Percentiles rank a stretch among this genome's conserved stretches.
These are phyloP conservation scores for Reticulascus tulasneorum DNA, from an alignment of 2,329 filamentous ascomycete species.

Conservation along the genomic window DNA sequence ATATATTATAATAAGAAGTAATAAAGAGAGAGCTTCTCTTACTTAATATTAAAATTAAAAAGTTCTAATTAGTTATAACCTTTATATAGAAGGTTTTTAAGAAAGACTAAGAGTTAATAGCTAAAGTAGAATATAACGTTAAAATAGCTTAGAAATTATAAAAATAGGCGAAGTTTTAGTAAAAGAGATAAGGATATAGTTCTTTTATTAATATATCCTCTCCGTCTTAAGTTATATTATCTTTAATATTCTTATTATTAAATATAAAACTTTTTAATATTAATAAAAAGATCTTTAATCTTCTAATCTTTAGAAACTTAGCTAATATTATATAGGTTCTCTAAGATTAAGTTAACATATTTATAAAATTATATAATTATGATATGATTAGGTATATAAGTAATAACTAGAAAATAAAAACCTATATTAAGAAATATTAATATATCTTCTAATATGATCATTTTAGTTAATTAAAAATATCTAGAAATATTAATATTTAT, in stretches of 20 bases:
- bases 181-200: too few species aligned
- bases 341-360: constrained; percentile 1
- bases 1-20: too few species aligned
- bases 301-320: too few species aligned
- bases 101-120: too few species aligned
- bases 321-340: too few species aligned
- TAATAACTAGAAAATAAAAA: not conserved
- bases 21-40: too few species aligned
- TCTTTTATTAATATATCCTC: too few species aligned
- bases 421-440: not conserved
- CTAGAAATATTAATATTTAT: not conserved
- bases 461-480: not conserved
- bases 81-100: too few species aligned
- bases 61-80: too few species aligned
- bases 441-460: not conserved
- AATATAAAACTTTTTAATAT: not conserved
- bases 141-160: not conserved
- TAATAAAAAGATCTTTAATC: not conserved
- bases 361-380: not conserved
- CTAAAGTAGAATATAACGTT: not conserved
- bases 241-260: not conserved
- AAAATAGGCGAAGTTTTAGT: not conserved
- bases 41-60: too few species aligned
- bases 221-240: not conserved
- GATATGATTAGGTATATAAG: not conserved